Percentiles rank a stretch among this genome's conserved stretches.
Evolutionary conservation across 257 asterid genomes (phyloP).

Genomic region (Osmanthus fragrans): DNA sequence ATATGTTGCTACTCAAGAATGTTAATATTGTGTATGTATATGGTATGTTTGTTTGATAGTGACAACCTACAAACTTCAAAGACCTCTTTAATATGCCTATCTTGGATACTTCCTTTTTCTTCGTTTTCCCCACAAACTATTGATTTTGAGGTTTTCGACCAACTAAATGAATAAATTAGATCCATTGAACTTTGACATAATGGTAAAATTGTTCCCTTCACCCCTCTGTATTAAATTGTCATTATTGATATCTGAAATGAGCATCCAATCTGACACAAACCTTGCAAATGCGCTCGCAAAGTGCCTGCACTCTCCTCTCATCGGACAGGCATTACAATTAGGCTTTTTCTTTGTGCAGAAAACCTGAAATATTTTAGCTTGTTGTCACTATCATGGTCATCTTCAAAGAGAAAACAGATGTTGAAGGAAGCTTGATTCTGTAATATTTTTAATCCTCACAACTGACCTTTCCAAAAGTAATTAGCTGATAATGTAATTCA

Average conservation of each 20-base stretch:
- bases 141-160: background rate
- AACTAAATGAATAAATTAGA: background rate
- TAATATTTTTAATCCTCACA: background rate
- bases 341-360: constrained; percentile 58
- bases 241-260: background rate
- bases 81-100: background rate
- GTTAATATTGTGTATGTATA: background rate
- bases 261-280: constrained; percentile 31
- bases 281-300: constrained; percentile 62
- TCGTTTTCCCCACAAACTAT: background rate
- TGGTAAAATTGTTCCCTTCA: background rate
- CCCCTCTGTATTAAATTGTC: background rate
- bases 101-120: background rate
- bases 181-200: background rate
- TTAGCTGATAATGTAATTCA: constrained; percentile 51
- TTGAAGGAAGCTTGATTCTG: background rate
- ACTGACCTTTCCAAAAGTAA: constrained; percentile 60
- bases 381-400: background rate
- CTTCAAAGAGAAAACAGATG: background rate
- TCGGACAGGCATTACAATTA: constrained; percentile 65
- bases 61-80: background rate
- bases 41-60: background rate
- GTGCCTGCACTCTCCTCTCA: constrained; percentile 52
- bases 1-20: background rate
- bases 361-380: constrained; percentile 28